Percentiles rank a stretch among this genome's conserved stretches.
phyloP scores from a whole-genome alignment of 108 stramenopile species.

The Nitzschia sp. region DNA sequence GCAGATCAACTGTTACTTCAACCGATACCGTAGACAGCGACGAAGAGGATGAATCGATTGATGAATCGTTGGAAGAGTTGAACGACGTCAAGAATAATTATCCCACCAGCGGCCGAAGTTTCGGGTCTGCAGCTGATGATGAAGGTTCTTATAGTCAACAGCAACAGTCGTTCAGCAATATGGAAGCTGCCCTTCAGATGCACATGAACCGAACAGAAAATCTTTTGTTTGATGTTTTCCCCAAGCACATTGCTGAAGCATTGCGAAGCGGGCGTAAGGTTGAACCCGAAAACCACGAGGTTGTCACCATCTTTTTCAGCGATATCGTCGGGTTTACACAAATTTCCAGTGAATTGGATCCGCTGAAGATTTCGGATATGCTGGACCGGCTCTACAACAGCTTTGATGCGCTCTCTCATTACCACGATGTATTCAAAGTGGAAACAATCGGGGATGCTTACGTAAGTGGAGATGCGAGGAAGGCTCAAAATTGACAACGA shows the following conservation, averaged over 20 bases:
- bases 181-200: constrained; percentile 23
- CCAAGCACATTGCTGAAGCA: constrained; percentile 47
- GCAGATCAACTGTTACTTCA: background rate
- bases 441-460: constrained; percentile 82
- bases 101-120: constrained; percentile 1
- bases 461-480: no score
- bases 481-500: no score
- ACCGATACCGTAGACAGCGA: constrained; percentile 3
- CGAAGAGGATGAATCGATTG: constrained; percentile 19
- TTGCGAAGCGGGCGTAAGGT: constrained; percentile 49
- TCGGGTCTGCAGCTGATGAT: background rate
- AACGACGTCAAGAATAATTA: background rate
- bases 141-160: background rate
- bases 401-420: constrained; percentile 62
- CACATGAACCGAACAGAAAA: constrained; percentile 36
- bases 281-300: constrained; percentile 49
- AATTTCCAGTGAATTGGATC: constrained; percentile 50
- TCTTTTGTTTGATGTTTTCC: constrained; percentile 43
- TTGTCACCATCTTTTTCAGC: constrained; percentile 62
- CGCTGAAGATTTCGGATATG: constrained; percentile 60
- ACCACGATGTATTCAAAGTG: constrained; percentile 77
- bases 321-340: constrained; percentile 77
- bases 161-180: background rate
- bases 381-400: constrained; percentile 63
- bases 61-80: constrained; percentile 17